phyloP scores from a whole-genome alignment of 495 filamentous ascomycete species.

The Lichenothelia convexa region DNA sequence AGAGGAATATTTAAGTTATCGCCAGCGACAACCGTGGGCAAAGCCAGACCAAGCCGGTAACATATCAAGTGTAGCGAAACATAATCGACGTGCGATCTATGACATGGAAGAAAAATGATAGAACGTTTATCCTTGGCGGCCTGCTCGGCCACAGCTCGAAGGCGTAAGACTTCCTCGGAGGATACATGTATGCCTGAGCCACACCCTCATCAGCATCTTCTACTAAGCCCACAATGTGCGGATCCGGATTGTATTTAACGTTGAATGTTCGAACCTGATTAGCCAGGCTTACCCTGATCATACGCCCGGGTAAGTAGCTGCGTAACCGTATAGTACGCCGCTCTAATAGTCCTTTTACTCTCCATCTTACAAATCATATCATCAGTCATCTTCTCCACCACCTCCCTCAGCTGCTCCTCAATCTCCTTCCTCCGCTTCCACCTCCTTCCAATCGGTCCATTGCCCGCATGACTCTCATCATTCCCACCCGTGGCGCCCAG shows the following conservation, averaged over 20 bases:
- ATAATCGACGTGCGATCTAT: slow-evolving; percentile 90
- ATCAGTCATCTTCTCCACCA: slow-evolving; percentile 68
- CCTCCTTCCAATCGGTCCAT: slow-evolving; percentile 3
- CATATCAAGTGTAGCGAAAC: slow-evolving; percentile 86
- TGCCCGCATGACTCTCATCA: slow-evolving; percentile 7
- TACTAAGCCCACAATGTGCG: too few relatives aligned
- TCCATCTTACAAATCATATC: slow-evolving; percentile 99
- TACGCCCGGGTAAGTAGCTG: slow-evolving; percentile 85
- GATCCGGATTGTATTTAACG: background rate
- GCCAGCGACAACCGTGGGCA: slow-evolving; percentile 87
- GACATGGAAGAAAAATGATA: slow-evolving; percentile 88
- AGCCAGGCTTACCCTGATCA: slow-evolving; percentile 56
- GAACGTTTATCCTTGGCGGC: slow-evolving; percentile 79
- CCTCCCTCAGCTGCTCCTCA: slow-evolving; percentile 37
- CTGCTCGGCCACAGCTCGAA: slow-evolving; percentile 62
- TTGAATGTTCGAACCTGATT: too few relatives aligned
- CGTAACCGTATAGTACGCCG: slow-evolving; percentile 75
- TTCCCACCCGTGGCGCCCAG: slow-evolving; percentile 25
- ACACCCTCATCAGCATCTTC: slow-evolving; percentile 76
- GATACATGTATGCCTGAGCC: slow-evolving; percentile 70
- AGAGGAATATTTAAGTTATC: slow-evolving; percentile 92
- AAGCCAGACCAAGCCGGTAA: slow-evolving; percentile 71
- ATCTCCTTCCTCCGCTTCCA: slow-evolving; percentile 9
- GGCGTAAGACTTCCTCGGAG: slow-evolving; percentile 71
- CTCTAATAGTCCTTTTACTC: slow-evolving; percentile 77